phyloP scores from a whole-genome alignment of 192 early-diverging fungal genomes.

The Borealophlyctis nickersoniae region DNA sequence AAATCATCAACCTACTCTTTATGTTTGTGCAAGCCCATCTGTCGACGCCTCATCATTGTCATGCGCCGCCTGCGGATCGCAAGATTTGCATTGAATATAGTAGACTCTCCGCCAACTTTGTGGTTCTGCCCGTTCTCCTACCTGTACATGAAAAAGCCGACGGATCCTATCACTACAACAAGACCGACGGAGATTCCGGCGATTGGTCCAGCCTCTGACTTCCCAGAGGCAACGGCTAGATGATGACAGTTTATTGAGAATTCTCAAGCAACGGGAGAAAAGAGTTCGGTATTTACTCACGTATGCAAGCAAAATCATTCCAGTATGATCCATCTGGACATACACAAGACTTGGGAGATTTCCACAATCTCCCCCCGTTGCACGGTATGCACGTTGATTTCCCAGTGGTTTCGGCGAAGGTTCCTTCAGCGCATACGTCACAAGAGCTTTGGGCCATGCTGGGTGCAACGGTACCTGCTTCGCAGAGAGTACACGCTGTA shows the following conservation, averaged over 20 bases:
- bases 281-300: slow-evolving; percentile 1
- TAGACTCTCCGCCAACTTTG: too few species aligned
- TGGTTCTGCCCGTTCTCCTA: too few species aligned
- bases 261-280: not conserved
- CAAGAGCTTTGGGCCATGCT: not conserved
- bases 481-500: slow-evolving; percentile 10
- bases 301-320: slow-evolving; percentile 14
- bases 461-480: slow-evolving; percentile 5
- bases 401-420: slow-evolving; percentile 2
- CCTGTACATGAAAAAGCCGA: slow-evolving; percentile 16
- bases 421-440: slow-evolving; percentile 3
- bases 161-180: slow-evolving; percentile 1
- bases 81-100: not conserved
- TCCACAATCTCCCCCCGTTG: slow-evolving; percentile 14
- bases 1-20: slow-evolving; percentile 7
- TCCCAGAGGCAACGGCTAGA: not conserved
- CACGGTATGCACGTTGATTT: slow-evolving; percentile 3
- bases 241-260: not conserved
- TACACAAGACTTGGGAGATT: not conserved
- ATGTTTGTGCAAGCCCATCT: slow-evolving; percentile 12
- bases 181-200: slow-evolving; percentile 12
- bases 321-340: not conserved
- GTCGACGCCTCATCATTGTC: slow-evolving; percentile 17
- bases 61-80: slow-evolving; percentile 10
- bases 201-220: slow-evolving; percentile 11